These are phyloP conservation scores for Rugosomyces carneus DNA, from an alignment of 1,284 basidiomycete species.

Conservation along the genomic window DNA sequence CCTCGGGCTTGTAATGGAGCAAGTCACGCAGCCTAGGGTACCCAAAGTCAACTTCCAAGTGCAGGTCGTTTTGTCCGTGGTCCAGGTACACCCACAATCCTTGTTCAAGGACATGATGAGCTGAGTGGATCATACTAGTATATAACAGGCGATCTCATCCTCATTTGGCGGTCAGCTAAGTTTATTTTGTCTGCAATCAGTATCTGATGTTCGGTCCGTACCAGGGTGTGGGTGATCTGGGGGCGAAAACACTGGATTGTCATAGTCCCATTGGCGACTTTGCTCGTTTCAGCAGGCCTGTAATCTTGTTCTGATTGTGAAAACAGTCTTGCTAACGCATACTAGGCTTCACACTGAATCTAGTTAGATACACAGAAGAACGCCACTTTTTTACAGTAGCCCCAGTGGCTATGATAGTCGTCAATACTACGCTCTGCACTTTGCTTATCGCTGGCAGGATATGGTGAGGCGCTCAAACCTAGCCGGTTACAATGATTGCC, in stretches of 20 bases:
- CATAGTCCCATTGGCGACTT: neutral
- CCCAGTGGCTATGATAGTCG: neutral
- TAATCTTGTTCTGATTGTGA: neutral
- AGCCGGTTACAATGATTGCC: too few species aligned
- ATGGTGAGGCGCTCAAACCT: neutral
- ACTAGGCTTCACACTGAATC: conserved; percentile 5
- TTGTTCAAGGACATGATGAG: neutral
- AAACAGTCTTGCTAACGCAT: too few species aligned
- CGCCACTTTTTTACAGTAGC: neutral
- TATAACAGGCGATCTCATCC: neutral
- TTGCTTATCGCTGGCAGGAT: conserved; percentile 3
- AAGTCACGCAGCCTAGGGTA: neutral
- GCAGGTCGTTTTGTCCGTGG: conserved; percentile 7
- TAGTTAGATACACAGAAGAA: neutral
- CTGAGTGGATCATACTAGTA: neutral
- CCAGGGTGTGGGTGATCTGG: neutral
- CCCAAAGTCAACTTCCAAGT: conserved; percentile 1
- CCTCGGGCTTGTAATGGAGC: neutral
- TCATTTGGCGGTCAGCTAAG: neutral
- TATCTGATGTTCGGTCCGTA: neutral
- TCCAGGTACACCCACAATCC: conserved; percentile 9
- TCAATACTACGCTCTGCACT: conserved; percentile 3
- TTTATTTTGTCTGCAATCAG: neutral
- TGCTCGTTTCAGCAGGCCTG: neutral
- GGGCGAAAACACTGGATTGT: neutral